Conservation (phyloP, 305 asterid genomes). For the Euphrasia arctica region DNA sequence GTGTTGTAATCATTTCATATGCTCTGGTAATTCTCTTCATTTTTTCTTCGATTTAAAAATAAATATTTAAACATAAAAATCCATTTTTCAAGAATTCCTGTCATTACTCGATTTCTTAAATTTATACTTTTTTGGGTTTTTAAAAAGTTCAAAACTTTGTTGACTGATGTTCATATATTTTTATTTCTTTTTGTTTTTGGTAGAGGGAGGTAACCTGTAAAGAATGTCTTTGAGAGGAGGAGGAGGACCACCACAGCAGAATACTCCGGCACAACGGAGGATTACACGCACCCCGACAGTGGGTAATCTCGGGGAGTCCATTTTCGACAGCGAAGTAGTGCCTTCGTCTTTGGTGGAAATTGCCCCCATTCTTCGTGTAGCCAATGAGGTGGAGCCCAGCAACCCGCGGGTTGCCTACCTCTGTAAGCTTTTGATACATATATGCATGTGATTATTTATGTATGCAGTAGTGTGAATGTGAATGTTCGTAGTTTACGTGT, state of each 20-base stretch:
- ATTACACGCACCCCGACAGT: slow-evolving; percentile 85
- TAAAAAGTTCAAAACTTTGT: background rate
- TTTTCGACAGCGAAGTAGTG: slow-evolving; percentile 95
- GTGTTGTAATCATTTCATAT: background rate
- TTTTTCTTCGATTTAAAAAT: slow-evolving; percentile 11
- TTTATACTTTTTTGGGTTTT: background rate
- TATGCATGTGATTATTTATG: background rate
- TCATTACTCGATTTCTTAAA: slow-evolving; percentile 8
- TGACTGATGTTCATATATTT: background rate
- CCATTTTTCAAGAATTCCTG: slow-evolving; percentile 1
- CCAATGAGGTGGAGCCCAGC: slow-evolving; percentile 99
- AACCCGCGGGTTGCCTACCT: slow-evolving; percentile 97
- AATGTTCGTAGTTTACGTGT: background rate
- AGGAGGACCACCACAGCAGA: slow-evolving; percentile 56
- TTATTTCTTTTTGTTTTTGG: background rate
- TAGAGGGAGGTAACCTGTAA: slow-evolving; percentile 13
- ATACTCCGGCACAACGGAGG: slow-evolving; percentile 74
- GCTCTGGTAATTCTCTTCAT: slow-evolving; percentile 21
- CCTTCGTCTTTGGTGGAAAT: slow-evolving; percentile 95
- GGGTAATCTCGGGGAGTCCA: slow-evolving; percentile 88
- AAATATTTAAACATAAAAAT: background rate
- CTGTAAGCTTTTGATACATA: slow-evolving; percentile 42
- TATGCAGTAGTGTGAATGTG: background rate
- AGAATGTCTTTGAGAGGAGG: slow-evolving; percentile 72
- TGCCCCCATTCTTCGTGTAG: slow-evolving; percentile 99